phyloP scores from a whole-genome alignment of 1,139 yeast species.

The Yamadazyma dendronema region DNA sequence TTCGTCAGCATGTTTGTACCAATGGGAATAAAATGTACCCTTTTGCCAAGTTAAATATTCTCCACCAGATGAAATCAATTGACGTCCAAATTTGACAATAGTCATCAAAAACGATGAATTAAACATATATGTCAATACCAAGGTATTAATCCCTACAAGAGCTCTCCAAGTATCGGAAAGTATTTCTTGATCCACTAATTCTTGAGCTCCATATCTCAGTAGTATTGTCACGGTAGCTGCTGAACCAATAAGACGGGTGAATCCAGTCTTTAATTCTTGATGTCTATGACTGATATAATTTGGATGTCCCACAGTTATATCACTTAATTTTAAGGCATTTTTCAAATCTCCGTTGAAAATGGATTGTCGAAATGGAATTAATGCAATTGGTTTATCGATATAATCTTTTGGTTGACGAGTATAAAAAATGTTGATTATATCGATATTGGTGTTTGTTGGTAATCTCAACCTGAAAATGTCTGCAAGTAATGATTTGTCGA shows the following conservation, averaged over 20 bases:
- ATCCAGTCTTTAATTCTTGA: conserved; percentile 27
- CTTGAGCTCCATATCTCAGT: conserved; percentile 40
- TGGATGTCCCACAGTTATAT: conserved; percentile 59
- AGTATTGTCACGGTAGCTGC: conserved; percentile 36
- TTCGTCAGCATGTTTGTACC: conserved; percentile 69
- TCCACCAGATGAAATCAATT: conserved; percentile 49
- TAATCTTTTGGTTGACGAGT: conserved; percentile 27
- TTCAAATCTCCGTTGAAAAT: conserved; percentile 59
- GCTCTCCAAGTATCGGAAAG: conserved; percentile 39
- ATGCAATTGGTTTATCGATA: conserved; percentile 41
- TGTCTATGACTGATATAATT: conserved; percentile 41
- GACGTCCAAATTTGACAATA: conserved; percentile 58
- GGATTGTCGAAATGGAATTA: conserved; percentile 62
- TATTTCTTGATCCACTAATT: conserved; percentile 31
- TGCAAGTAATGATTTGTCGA: conserved; percentile 25
- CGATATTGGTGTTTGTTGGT: conserved; percentile 29
- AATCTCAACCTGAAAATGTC: conserved; percentile 34
- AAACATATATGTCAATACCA: conserved; percentile 61
- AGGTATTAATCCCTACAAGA: conserved; percentile 54
- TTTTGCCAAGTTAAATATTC: conserved; percentile 58
- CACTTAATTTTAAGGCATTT: conserved; percentile 57
- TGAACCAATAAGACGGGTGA: conserved; percentile 28
- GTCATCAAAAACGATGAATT: conserved; percentile 63
- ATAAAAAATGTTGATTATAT: conserved; percentile 36
- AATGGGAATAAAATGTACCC: conserved; percentile 63